Percentiles rank a stretch among this genome's conserved stretches.
Conservation (phyloP, 768 basidiomycete genomes). For the Lactarius trivialis region DNA sequence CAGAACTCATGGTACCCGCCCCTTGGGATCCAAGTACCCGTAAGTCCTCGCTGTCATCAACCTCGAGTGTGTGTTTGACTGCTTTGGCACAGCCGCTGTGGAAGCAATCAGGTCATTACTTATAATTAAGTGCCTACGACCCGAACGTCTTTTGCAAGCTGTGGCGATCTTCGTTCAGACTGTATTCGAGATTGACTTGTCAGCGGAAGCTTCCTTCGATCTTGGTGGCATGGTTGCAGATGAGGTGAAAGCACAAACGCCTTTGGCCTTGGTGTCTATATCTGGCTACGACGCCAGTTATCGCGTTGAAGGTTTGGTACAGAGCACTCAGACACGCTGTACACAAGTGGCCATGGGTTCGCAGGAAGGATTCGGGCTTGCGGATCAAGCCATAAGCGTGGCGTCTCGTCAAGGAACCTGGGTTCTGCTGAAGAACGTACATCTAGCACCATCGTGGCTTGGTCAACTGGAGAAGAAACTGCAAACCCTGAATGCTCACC, state of each 20-base stretch:
- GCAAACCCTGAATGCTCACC: conserved; percentile 83
- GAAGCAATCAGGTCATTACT: conserved; percentile 71
- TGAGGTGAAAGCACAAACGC: conserved; percentile 75
- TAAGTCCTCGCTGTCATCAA: conserved; percentile 36
- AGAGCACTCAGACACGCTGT: conserved; percentile 68
- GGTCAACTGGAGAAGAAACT: conserved; percentile 94
- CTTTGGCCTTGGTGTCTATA: conserved; percentile 86
- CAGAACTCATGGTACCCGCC: conserved; percentile 65
- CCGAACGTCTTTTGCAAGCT: conserved; percentile 85
- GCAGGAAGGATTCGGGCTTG: conserved; percentile 91
- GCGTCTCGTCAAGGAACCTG: conserved; percentile 92
- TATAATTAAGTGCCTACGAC: conserved; percentile 85
- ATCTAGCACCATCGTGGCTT: conserved; percentile 93
- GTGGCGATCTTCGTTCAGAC: conserved; percentile 65
- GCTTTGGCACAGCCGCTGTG: conserved; percentile 46
- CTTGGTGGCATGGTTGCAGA: conserved; percentile 69
- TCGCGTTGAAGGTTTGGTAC: conserved; percentile 82
- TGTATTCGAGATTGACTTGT: conserved; percentile 79
- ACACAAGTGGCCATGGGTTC: conserved; percentile 97
- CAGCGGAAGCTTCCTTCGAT: conserved; percentile 65
- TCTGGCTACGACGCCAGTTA: conserved; percentile 99
- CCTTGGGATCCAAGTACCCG: conserved; percentile 76
- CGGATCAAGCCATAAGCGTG: conserved; percentile 91
- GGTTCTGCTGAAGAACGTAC: conserved; percentile 97
- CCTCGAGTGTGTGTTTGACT: conserved; percentile 19